Base-by-base conservation (phyloP, 73 alveolate species). In the Stentor coeruleus region DNA sequence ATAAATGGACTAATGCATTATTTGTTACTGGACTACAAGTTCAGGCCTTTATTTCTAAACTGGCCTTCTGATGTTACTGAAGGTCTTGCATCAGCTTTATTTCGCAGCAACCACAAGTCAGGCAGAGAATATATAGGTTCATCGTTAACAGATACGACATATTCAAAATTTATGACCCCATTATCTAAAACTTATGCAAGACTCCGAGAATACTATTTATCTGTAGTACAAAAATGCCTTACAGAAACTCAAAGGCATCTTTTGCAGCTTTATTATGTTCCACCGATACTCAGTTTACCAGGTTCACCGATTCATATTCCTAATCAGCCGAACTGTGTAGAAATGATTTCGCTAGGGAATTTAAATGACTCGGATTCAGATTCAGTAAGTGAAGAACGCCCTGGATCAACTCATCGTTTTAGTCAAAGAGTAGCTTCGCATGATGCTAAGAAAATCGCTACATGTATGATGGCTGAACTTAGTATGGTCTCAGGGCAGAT, bases 21-120 rank as follows among this genome's bases (percentile, higher is more conserved):
- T n/a, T 41, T 38, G 28, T 84, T 85, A 1, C 35, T 49, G n/a
- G 91, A 85, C 82, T 82, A 79, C 75, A 81, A 81, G n/a, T 85
- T 85, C 73, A 58, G 91, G 3, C 59, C 66, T 49, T 49, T 49
- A 49, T 49, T 49, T 20, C 66, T 11, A 49, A 49, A 49, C 20
- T 20, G 66, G 6, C 66, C 66, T 11, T 11, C 20, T 11, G 79
- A 66, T 40, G 40, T 66, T 26, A 26, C 40, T 40, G 40, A 66
- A 33, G 37, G 42, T 31, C 40, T 66, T 31, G 14, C 40, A 14
- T 20, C n/a, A 66, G n/a, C 37, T 26, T 66, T 66, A 66, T 66
- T 66, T 31, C n/a, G 33, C 20, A 26, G 3, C 0, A 66, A 33
- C 11, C n/a, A 66, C 37, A 31, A 31, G 79, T 66, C 79, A 66